A percentile compares a stretch with the other conserved stretches of the same genome.
Evolutionary conservation across 495 filamentous ascomycete species (phyloP).

Genomic region (Trichoderma reesei): DNA sequence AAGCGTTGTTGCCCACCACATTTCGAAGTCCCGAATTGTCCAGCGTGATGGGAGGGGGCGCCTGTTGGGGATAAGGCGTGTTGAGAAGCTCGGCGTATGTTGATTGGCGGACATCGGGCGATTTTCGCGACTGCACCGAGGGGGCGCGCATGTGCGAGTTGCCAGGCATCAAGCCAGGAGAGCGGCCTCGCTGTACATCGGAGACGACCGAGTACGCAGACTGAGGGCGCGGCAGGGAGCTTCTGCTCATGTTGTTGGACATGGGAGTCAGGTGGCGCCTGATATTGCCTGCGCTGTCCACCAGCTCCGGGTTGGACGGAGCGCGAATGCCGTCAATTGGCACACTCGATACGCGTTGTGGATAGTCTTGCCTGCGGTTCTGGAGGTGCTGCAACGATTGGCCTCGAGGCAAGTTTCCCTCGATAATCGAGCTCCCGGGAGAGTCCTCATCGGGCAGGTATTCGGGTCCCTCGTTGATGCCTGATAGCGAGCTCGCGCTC

Average conservation of each 20-base stretch:
- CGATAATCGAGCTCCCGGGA: slow-evolving; percentile 31
- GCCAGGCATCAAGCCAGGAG: slow-evolving; percentile 43
- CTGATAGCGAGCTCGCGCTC: slow-evolving; percentile 40
- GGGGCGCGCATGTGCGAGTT: slow-evolving; percentile 39
- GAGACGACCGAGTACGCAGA: slow-evolving; percentile 65
- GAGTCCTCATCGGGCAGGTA: slow-evolving; percentile 23
- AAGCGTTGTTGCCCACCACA: slow-evolving; percentile 79
- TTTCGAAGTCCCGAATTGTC: slow-evolving; percentile 69
- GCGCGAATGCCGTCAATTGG: slow-evolving; percentile 28
- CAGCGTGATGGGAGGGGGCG: slow-evolving; percentile 59
- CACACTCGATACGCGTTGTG: slow-evolving; percentile 30
- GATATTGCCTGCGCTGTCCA: slow-evolving; percentile 29
- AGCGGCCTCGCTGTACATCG: slow-evolving; percentile 54
- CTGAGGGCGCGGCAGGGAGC: slow-evolving; percentile 52
- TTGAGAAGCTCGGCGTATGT: slow-evolving; percentile 86
- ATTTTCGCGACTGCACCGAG: slow-evolving; percentile 54
- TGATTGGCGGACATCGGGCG: slow-evolving; percentile 65
- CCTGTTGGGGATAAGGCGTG: slow-evolving; percentile 78
- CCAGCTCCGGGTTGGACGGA: slow-evolving; percentile 37
- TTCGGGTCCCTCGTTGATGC: slow-evolving; percentile 34
- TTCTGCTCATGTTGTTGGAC: slow-evolving; percentile 36
- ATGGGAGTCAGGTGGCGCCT: slow-evolving; percentile 51
- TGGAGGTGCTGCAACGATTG: slow-evolving; percentile 43
- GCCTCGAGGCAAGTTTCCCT: slow-evolving; percentile 24
- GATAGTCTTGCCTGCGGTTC: slow-evolving; percentile 43